These are phyloP conservation scores for Geotrichum australiense DNA, from an alignment of 1,139 yeast species.

Conservation along the genomic window DNA sequence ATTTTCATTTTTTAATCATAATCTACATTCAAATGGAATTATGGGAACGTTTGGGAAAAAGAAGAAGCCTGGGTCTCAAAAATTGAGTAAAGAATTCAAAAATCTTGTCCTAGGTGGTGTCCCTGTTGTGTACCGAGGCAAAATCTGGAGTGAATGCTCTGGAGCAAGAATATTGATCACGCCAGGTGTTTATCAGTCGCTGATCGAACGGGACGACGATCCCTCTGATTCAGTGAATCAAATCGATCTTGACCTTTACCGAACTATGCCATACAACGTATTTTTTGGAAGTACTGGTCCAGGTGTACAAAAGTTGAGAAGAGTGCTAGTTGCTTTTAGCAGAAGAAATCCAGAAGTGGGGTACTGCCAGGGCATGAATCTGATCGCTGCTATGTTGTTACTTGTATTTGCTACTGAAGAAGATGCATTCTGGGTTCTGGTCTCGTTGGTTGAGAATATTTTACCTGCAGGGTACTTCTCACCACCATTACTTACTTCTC, in stretches of 20 bases:
- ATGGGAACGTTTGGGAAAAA: constrained; percentile 17
- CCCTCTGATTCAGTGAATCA: constrained; percentile 42
- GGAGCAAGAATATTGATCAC: constrained; percentile 44
- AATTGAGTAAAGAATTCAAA: constrained; percentile 34
- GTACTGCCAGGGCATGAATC: constrained; percentile 58
- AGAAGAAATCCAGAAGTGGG: constrained; percentile 46
- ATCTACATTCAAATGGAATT: not conserved
- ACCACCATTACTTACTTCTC: constrained; percentile 39
- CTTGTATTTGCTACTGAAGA: constrained; percentile 45
- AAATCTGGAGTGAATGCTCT: constrained; percentile 49
- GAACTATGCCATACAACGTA: constrained; percentile 52
- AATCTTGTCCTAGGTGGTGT: constrained; percentile 42
- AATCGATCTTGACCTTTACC: constrained; percentile 47
- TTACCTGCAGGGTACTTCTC: constrained; percentile 44
- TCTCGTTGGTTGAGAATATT: constrained; percentile 46
- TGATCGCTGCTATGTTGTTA: constrained; percentile 48
- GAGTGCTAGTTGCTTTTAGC: constrained; percentile 49
- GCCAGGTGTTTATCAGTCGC: constrained; percentile 45
- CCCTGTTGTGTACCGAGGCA: constrained; percentile 44
- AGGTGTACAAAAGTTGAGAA: constrained; percentile 43
- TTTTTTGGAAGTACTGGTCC: constrained; percentile 53
- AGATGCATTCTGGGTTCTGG: constrained; percentile 53
- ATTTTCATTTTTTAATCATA: constrained; percentile 3
- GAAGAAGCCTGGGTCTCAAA: constrained; percentile 17
- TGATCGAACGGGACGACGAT: constrained; percentile 23